A percentile compares a stretch with the other conserved stretches of the same genome.
Evolutionary conservation across 192 early-diverging fungal species (phyloP).

Genomic region (Coemansia sp.): DNA sequence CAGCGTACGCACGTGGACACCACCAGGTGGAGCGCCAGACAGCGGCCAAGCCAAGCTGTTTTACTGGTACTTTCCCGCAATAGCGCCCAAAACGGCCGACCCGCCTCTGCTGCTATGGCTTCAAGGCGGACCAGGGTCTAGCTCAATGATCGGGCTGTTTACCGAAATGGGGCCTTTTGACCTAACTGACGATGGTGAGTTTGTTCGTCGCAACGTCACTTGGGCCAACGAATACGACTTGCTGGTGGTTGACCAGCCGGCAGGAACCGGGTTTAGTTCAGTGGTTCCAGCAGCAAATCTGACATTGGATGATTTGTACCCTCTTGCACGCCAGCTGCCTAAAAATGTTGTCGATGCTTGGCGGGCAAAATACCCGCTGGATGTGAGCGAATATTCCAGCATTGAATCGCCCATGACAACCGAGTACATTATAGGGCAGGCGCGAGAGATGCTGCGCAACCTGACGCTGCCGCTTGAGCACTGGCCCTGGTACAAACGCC

Average conservation of each 20-base stretch:
- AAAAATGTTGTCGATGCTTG: constrained; percentile 16
- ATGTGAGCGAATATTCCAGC: constrained; percentile 20
- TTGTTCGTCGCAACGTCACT: constrained; percentile 51
- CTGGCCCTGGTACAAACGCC: constrained; percentile 25
- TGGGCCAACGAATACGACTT: constrained; percentile 74
- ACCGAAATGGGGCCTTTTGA: constrained; percentile 73
- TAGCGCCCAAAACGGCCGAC: constrained; percentile 55
- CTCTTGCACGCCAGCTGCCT: constrained; percentile 29
- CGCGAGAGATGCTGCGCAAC: constrained; percentile 12
- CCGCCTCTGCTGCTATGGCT: constrained; percentile 77
- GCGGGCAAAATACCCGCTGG: constrained; percentile 29
- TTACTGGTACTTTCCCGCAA: constrained; percentile 81
- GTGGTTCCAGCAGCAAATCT: constrained; percentile 33
- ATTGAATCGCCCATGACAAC: constrained; percentile 34
- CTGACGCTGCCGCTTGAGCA: constrained; percentile 17
- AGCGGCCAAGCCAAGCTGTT: constrained; percentile 52
- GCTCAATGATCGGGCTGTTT: constrained; percentile 77
- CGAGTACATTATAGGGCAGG: constrained; percentile 27
- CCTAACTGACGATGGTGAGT: constrained; percentile 57
- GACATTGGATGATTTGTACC: constrained; percentile 44
- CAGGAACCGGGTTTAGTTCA: constrained; percentile 68
- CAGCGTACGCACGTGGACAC: constrained; percentile 56
- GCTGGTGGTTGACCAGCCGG: constrained; percentile 80
- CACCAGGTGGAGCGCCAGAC: constrained; percentile 15
- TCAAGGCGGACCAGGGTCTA: constrained; percentile 80